A percentile compares a stretch with the other conserved stretches of the same genome.
phyloP scores from a whole-genome alignment of 257 asterid genomes.

The Mentha longifolia region DNA sequence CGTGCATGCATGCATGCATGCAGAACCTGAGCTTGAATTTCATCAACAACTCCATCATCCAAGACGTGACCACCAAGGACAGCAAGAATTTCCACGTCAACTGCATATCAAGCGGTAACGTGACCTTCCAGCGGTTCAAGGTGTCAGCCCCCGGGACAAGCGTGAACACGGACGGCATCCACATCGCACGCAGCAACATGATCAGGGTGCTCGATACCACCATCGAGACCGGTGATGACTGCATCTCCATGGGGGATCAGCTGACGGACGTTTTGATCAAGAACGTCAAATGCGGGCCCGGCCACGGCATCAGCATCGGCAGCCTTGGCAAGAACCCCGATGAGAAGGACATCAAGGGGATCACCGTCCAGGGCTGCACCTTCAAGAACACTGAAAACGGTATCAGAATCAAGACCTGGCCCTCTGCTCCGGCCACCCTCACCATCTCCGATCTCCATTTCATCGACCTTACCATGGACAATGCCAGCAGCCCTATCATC shows the following conservation, averaged over 20 bases:
- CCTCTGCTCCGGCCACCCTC: constrained; percentile 40
- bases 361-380: constrained; percentile 44
- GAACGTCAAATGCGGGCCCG: constrained; percentile 51
- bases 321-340: constrained; percentile 38
- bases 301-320: constrained; percentile 59
- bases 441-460: constrained; percentile 38
- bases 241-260: constrained; percentile 55
- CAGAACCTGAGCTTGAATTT: constrained; percentile 52
- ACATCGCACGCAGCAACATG: constrained; percentile 22
- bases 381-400: constrained; percentile 44
- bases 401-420: constrained; percentile 53
- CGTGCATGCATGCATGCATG: accelerated
- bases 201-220: constrained; percentile 25
- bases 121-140: constrained; percentile 35
- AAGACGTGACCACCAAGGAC: constrained; percentile 46
- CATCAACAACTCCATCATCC: constrained; percentile 42
- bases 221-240: constrained; percentile 54
- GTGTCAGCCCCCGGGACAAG: constrained; percentile 41
- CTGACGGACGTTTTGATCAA: constrained; percentile 22
- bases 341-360: constrained; percentile 43
- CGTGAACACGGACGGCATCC: constrained; percentile 55
- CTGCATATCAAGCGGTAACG: constrained; percentile 41
- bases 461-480: constrained; percentile 40
- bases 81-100: constrained; percentile 50
- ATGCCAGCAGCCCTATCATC: constrained; percentile 44